phyloP scores from a whole-genome alignment of 176 grass and related monocot species.

The Oryza brachyantha region DNA sequence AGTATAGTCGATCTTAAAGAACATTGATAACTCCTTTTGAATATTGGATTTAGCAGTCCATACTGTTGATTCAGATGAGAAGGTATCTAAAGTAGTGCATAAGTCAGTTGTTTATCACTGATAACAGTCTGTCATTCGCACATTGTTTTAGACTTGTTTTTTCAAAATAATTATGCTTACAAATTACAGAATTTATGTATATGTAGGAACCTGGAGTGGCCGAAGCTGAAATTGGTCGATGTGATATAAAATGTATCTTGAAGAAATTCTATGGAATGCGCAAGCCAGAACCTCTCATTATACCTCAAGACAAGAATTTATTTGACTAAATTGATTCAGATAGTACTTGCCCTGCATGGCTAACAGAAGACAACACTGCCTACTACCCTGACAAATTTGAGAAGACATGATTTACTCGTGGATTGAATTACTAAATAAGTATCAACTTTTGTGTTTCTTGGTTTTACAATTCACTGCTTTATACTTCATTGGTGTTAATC shows the following conservation, averaged over 20 bases:
- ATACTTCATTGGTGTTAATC: slow-evolving; percentile 1
- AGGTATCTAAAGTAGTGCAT: too few species aligned
- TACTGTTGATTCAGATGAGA: background rate
- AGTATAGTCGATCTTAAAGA: background rate
- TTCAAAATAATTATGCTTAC: background rate
- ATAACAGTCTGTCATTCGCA: background rate
- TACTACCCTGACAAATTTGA: slow-evolving; percentile 73
- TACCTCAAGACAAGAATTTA: slow-evolving; percentile 75
- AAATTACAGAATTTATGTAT: slow-evolving; percentile 7
- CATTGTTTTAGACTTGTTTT: background rate
- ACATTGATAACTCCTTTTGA: background rate
- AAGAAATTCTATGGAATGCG: slow-evolving; percentile 63
- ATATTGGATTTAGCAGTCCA: background rate
- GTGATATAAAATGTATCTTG: slow-evolving; percentile 34
- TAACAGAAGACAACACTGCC: slow-evolving; percentile 75
- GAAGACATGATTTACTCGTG: slow-evolving; percentile 81
- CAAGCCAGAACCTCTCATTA: slow-evolving; percentile 54
- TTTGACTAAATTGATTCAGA: slow-evolving; percentile 55
- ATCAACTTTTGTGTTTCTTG: slow-evolving; percentile 59
- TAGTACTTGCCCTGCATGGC: slow-evolving; percentile 65
- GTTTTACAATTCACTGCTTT: slow-evolving; percentile 20
- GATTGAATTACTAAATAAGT: slow-evolving; percentile 88
- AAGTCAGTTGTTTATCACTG: background rate
- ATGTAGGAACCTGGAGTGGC: slow-evolving; percentile 64
- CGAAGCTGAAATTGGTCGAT: slow-evolving; percentile 68